A percentile compares a stretch with the other conserved stretches of the same genome.
These are phyloP conservation scores for Xylaria sp. DNA, from an alignment of 2,329 filamentous ascomycete genomes.

Conservation along the genomic window DNA sequence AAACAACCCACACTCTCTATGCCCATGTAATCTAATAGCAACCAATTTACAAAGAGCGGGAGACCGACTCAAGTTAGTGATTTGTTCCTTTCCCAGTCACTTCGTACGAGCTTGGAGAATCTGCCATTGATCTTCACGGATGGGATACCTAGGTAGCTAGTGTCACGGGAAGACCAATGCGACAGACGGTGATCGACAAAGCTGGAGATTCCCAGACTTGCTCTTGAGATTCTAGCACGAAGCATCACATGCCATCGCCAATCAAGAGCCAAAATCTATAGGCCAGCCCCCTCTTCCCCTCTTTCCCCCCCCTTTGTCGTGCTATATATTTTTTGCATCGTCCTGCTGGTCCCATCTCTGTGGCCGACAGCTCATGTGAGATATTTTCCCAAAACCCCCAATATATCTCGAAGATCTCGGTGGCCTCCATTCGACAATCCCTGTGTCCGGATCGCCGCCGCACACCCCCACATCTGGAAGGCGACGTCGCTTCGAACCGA, in stretches of 20 bases:
- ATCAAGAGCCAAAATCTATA: constrained; percentile 1
- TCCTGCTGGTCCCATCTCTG: constrained; percentile 13
- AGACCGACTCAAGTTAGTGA: constrained; percentile 8
- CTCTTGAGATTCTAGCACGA: constrained; percentile 6
- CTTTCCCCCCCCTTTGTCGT: background rate
- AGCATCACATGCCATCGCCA: constrained; percentile 23
- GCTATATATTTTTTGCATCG: background rate
- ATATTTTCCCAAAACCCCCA: background rate
- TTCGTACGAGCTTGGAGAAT: background rate
- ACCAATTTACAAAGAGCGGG: constrained; percentile 18
- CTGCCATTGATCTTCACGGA: background rate
- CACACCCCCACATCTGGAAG: constrained; percentile 35
- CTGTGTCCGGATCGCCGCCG: constrained; percentile 34
- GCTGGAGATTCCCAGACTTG: constrained; percentile 2
- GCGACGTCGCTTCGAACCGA: constrained; percentile 40
- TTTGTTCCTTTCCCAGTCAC: background rate
- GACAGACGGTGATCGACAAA: constrained; percentile 11
- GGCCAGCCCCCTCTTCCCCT: constrained; percentile 1
- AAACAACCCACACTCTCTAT: constrained; percentile 43
- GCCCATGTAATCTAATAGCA: constrained; percentile 48
- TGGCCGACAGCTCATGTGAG: constrained; percentile 22
- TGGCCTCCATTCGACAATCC: constrained; percentile 1
- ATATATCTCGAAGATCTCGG: constrained; percentile 18
- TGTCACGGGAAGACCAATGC: background rate
- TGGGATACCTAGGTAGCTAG: background rate